Evolutionary conservation across 176 grass and related monocot species (phyloP).

Genomic region (Rhynchospora breviuscula): DNA sequence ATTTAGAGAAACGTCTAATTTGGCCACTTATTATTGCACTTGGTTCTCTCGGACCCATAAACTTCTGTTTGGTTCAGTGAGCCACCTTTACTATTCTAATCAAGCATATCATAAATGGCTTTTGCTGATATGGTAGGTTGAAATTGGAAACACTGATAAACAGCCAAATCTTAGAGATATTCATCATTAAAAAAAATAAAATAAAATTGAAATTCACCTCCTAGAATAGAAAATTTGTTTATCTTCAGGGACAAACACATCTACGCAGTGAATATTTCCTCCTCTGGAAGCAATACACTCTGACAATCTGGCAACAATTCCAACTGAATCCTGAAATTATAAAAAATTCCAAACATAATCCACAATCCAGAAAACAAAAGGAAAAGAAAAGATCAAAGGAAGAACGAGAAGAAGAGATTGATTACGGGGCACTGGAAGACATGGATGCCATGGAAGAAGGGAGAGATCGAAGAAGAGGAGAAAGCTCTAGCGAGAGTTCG

Average conservation of each 20-base stretch:
- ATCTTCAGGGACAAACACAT: slow-evolving; percentile 82
- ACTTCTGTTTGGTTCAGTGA: not conserved
- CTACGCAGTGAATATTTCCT: slow-evolving; percentile 83
- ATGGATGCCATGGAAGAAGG: slow-evolving; percentile 51
- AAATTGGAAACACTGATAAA: not conserved
- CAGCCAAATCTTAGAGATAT: not conserved
- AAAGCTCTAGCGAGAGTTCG: slow-evolving; percentile 20
- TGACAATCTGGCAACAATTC: slow-evolving; percentile 66
- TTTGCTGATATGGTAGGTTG: not conserved
- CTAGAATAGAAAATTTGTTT: slow-evolving; percentile 73
- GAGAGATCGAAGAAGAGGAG: slow-evolving; percentile 32
- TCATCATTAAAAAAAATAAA: not conserved
- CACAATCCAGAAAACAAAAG: not conserved
- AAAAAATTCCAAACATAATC: not conserved
- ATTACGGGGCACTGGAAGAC: slow-evolving; percentile 72
- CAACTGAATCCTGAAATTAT: slow-evolving; percentile 45
- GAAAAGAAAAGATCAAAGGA: not conserved
- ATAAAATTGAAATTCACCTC: slow-evolving; percentile 29
- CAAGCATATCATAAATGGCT: not conserved
- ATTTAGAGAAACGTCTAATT: not conserved
- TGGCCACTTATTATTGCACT: not conserved
- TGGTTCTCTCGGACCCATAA: not conserved
- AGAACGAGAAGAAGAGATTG: not conserved
- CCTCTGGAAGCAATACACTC: slow-evolving; percentile 85
- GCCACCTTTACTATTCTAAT: not conserved